Base-by-base conservation (phyloP, 1,139 yeast genomes). In the Kurtzmaniella natalensis region DNA sequence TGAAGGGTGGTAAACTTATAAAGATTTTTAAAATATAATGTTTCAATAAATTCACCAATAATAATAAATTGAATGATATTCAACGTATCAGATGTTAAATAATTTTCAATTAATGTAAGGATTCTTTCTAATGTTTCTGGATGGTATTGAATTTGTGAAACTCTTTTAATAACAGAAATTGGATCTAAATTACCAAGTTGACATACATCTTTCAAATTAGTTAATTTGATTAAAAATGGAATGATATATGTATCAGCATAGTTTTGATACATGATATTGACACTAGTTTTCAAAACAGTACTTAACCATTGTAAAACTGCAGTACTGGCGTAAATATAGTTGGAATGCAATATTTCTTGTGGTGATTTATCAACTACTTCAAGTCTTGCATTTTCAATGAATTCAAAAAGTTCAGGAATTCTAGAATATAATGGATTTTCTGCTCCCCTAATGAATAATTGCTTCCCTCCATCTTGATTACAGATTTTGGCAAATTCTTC, bases 151-250 rank as follows among this genome's bases (percentile, higher is more conserved):
- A 82, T 59, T 42, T 78, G 80, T 0, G 88, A 80, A 3, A 82
- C 61, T 25, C 64, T 65, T 31, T 72, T 66, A 49, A 81, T 74
- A 3, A 74, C 60, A 2, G 70, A 48, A 3, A 72, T 66, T 0
- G 87, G 82, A 28, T 72, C 71, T 23, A 83, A 62, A 34, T 76
- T 74, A 0, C 89, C 82, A 40, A 89, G 72, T 41, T 81, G 83
- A 48, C 89, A 81, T 16, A 87, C 88, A 44, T 92, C 97, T 43
- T 88, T 81, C 64, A 85, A 71, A 34, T 72, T 72, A 37, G 81
- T 76, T 37, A 88, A 62, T 20, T 72, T 69, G 46, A 87, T 64
- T 41, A 87, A 61, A 42, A 86, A 81, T 11, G 96, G 96, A 2
- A 87, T 61, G 30, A 89, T 69, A 36, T 73, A 61, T 2, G 45